phyloP scores from a whole-genome alignment of 306 rosid genomes.

The Prinsepia uniflora region DNA sequence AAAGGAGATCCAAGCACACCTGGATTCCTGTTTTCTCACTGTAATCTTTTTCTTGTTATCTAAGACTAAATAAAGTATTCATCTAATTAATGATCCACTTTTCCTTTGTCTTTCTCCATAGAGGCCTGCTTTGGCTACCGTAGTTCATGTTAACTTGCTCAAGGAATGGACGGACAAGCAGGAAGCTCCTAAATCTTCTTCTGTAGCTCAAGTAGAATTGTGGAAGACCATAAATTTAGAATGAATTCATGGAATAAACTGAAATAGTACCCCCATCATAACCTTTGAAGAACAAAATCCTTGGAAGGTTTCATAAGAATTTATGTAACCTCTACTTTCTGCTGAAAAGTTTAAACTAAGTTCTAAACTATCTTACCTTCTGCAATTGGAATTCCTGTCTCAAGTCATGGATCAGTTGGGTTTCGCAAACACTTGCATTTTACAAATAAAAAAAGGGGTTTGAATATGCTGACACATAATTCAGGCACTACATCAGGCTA shows the following conservation, averaged over 20 bases:
- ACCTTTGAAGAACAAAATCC: not conserved
- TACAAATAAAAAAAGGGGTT: not conserved
- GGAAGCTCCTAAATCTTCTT: not conserved
- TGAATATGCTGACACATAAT: not conserved
- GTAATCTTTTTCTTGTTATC: not conserved
- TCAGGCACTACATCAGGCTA: not conserved
- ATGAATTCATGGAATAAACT: not conserved
- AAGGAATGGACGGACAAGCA: not conserved
- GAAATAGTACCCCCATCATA: not conserved
- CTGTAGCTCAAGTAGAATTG: not conserved
- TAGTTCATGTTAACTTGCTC: not conserved
- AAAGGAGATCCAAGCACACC: not conserved
- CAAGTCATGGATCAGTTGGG: not conserved
- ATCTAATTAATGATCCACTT: too few species aligned
- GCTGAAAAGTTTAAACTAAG: not conserved
- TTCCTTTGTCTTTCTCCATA: too few species aligned
- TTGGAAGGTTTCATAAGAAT: not conserved
- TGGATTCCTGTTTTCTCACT: not conserved
- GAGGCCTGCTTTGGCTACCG: too few species aligned
- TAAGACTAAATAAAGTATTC: too few species aligned
- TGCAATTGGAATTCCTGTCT: not conserved
- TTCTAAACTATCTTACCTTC: not conserved
- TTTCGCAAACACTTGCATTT: not conserved
- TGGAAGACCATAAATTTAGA: not conserved
- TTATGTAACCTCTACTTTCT: not conserved